Conservation (phyloP, 2,329 filamentous ascomycete genomes). For the Hymenoscyphus infarciens region DNA sequence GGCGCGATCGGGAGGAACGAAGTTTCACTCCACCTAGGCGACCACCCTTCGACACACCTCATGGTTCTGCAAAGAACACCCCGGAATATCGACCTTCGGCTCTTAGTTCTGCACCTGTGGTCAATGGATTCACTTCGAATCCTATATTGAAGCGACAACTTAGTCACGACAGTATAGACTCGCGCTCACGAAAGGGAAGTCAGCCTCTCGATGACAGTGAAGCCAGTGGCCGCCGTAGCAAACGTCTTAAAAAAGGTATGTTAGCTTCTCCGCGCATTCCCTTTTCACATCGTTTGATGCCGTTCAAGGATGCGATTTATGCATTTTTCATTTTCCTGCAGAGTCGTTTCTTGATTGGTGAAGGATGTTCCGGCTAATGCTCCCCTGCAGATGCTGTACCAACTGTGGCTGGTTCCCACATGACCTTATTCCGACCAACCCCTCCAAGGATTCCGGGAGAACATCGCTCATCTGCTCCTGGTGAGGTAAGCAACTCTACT, state of each 20-base stretch:
- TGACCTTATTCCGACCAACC: slow-evolving; percentile 86
- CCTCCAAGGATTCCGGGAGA: slow-evolving; percentile 63
- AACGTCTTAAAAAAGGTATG: slow-evolving; percentile 84
- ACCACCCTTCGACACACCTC: slow-evolving; percentile 60
- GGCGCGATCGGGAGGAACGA: slow-evolving; percentile 46
- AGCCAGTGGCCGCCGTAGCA: slow-evolving; percentile 74
- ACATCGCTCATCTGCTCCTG: slow-evolving; percentile 38
- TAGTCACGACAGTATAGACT: slow-evolving; percentile 50
- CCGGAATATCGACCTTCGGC: slow-evolving; percentile 59
- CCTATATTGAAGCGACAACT: slow-evolving; percentile 71
- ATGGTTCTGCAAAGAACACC: slow-evolving; percentile 60
- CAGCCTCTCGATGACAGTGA: slow-evolving; percentile 48
- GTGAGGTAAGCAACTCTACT: slow-evolving; percentile 53
- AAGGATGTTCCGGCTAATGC: slow-evolving; percentile 36
- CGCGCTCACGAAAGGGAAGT: slow-evolving; percentile 30
- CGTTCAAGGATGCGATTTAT: slow-evolving; percentile 22
- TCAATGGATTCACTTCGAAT: slow-evolving; percentile 49
- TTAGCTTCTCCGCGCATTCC: slow-evolving; percentile 13
- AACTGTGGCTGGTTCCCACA: slow-evolving; percentile 92
- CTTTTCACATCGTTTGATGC: slow-evolving; percentile 14
- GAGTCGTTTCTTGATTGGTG: slow-evolving; percentile 25
- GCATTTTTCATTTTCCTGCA: slow-evolving; percentile 17
- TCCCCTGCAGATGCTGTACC: slow-evolving; percentile 57
- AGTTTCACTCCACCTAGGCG: slow-evolving; percentile 49
- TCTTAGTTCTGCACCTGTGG: slow-evolving; percentile 48